Conservation (phyloP, 2,329 filamentous ascomycete genomes). For the Aspergillus fumigatus region DNA sequence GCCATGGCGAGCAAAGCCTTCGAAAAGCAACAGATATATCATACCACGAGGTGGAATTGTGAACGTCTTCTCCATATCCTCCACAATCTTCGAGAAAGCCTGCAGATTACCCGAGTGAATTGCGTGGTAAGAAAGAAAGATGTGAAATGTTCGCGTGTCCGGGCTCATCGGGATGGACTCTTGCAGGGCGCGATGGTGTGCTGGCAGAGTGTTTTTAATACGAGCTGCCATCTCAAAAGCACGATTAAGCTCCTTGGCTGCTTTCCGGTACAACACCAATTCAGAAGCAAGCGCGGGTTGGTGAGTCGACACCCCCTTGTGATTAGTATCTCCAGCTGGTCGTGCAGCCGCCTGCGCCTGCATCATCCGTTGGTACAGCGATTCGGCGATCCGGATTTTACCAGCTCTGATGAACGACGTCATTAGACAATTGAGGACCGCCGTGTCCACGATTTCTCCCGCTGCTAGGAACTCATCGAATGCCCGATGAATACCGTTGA, state of each 20-base stretch:
- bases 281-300: conserved; percentile 27
- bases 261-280: conserved; percentile 34
- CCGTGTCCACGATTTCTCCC: conserved; percentile 83
- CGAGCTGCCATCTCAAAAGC: conserved; percentile 44
- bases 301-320: conserved; percentile 16
- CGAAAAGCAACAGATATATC: conserved; percentile 76
- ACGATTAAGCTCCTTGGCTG: conserved; percentile 42
- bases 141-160: conserved; percentile 71
- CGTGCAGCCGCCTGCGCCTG: conserved; percentile 44
- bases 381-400: conserved; percentile 71
- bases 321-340: conserved; percentile 25
- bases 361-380: conserved; percentile 84
- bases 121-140: conserved; percentile 73
- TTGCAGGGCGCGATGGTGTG: conserved; percentile 60
- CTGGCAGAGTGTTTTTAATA: conserved; percentile 47
- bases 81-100: conserved; percentile 65
- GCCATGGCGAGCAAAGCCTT: conserved; percentile 74
- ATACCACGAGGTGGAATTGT: conserved; percentile 66
- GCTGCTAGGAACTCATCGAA: conserved; percentile 80
- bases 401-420: conserved; percentile 69
- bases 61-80: conserved; percentile 70
- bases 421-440: conserved; percentile 83
- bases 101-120: conserved; percentile 64
- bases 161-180: conserved; percentile 63
- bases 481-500: conserved; percentile 66